Percentiles rank a stretch among this genome's conserved stretches.
Conservation (phyloP, 176 grass and related monocot genomes). For the Paspalum vaginatum region DNA sequence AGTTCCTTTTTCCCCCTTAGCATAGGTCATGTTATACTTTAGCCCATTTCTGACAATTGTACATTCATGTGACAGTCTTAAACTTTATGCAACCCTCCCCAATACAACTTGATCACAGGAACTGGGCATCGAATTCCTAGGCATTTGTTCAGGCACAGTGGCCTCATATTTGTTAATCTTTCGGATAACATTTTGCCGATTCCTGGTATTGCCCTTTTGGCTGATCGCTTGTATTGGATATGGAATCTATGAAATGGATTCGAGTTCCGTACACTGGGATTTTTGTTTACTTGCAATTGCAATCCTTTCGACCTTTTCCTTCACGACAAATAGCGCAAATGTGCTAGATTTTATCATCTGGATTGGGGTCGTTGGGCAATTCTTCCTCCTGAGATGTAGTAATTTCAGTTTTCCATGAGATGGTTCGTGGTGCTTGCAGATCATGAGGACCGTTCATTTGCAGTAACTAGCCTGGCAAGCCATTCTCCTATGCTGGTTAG, state of each 20-base stretch:
- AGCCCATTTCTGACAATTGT: slow-evolving; percentile 29
- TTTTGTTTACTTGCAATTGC: background rate
- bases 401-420: too few relatives aligned
- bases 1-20: background rate
- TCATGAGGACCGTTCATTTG: too few relatives aligned
- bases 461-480: too few relatives aligned
- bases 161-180: background rate
- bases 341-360: background rate
- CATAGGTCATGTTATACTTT: slow-evolving; percentile 33
- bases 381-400: background rate
- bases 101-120: background rate
- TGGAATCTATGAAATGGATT: background rate
- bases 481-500: too few relatives aligned
- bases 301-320: background rate
- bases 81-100: background rate
- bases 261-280: background rate
- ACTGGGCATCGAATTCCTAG: background rate
- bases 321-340: background rate
- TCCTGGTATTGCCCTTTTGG: background rate
- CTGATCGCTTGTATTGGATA: background rate
- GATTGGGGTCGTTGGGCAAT: background rate
- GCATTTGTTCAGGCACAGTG: background rate
- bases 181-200: background rate
- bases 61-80: slow-evolving; percentile 25
- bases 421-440: too few relatives aligned